Conservation (phyloP, 257 asterid genomes). For the Gynochthodes officinalis region DNA sequence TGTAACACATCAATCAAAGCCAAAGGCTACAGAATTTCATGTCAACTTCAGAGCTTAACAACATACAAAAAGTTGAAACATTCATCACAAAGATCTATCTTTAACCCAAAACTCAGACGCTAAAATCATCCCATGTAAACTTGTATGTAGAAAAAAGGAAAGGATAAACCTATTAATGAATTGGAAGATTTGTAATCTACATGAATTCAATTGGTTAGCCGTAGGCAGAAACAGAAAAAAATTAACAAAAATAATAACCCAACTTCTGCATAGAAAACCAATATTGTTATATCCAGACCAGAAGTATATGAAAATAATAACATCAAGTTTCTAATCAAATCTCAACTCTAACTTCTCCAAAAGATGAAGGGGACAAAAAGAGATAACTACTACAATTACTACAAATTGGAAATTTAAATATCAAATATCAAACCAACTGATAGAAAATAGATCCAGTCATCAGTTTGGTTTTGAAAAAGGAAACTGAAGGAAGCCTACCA, state of each 20-base stretch:
- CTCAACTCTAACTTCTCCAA: background rate
- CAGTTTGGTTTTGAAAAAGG: constrained; percentile 65
- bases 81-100: background rate
- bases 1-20: background rate
- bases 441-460: constrained; percentile 20
- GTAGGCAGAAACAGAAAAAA: background rate
- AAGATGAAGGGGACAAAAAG: background rate
- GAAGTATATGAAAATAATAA: background rate
- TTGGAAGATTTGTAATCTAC: background rate
- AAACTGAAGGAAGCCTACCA: constrained; percentile 67
- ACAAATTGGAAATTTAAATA: background rate
- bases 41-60: background rate
- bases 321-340: background rate
- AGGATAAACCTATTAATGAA: background rate
- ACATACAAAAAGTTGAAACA: background rate
- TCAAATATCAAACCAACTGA: background rate
- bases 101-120: background rate
- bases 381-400: background rate
- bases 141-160: background rate
- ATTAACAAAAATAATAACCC: background rate
- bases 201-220: background rate
- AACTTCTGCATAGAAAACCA: background rate
- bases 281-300: background rate
- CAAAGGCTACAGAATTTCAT: background rate
- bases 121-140: background rate